Evolutionary conservation across 306 rosid genomes (phyloP).

Genomic region (Cicer judaicum): DNA sequence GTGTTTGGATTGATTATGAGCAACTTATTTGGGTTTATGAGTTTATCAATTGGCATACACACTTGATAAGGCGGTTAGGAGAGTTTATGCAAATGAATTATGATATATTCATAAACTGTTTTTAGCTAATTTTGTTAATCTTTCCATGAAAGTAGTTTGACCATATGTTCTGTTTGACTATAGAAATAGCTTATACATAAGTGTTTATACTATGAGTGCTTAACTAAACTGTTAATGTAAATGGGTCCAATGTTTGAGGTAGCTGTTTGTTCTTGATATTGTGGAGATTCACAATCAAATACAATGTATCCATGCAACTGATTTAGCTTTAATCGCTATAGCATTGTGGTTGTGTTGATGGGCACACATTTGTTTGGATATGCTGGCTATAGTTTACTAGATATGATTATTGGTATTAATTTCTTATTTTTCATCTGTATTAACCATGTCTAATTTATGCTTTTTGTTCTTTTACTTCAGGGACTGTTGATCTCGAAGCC

Average conservation of each 20-base stretch:
- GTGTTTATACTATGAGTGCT: background rate
- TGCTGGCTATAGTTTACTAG: background rate
- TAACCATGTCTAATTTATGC: background rate
- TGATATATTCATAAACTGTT: background rate
- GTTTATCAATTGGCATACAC: no score
- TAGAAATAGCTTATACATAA: background rate
- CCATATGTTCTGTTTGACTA: background rate
- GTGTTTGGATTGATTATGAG: background rate
- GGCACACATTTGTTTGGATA: no score
- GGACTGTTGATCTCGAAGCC: conserved; percentile 41
- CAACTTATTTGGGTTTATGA: background rate
- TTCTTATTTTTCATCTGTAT: background rate
- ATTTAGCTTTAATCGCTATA: no score
- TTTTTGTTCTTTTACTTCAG: conserved; percentile 37
- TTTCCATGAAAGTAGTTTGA: background rate
- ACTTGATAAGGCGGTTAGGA: no score
- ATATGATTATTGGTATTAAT: background rate
- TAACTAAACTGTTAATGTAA: background rate
- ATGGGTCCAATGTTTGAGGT: background rate
- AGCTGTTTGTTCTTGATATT: background rate
- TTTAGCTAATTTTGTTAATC: background rate
- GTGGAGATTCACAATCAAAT: background rate
- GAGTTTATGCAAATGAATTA: no score
- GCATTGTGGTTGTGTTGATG: no score
- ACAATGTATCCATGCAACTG: background rate